A percentile compares a stretch with the other conserved stretches of the same genome.
phyloP scores from a whole-genome alignment of 208 protist species.

The Trypanosoma theileri region DNA sequence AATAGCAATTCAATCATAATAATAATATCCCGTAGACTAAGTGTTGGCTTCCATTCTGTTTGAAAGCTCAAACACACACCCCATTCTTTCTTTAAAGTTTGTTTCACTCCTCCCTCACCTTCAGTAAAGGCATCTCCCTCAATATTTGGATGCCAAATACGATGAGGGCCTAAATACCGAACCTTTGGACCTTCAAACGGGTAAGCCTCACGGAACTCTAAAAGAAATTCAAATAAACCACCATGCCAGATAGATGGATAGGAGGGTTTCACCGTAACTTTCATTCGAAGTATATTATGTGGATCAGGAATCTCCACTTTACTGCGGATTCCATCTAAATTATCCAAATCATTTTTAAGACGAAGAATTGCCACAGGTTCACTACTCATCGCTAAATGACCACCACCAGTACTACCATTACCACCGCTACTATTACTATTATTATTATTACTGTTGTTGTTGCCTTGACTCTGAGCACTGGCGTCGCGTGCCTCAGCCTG shows the following conservation, averaged over 20 bases:
- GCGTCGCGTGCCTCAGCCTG: slow-evolving; percentile 15
- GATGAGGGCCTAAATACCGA: slow-evolving; percentile 63
- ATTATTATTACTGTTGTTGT: slow-evolving; percentile 1
- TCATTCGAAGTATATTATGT: slow-evolving; percentile 51
- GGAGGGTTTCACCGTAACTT: slow-evolving; percentile 41
- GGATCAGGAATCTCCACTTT: slow-evolving; percentile 41
- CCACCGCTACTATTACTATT: slow-evolving; percentile 6
- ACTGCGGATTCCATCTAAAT: slow-evolving; percentile 53
- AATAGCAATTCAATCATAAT: slow-evolving; percentile 83
- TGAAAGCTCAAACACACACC: slow-evolving; percentile 87
- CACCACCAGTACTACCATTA: not conserved
- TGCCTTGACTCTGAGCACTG: not conserved
- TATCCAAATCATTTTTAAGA: slow-evolving; percentile 62
- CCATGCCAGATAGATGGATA: slow-evolving; percentile 60
- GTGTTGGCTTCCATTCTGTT: slow-evolving; percentile 72
- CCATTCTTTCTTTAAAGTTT: slow-evolving; percentile 32
- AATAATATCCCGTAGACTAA: slow-evolving; percentile 73
- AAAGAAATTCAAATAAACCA: slow-evolving; percentile 65
- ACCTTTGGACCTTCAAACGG: slow-evolving; percentile 83
- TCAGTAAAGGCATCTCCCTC: slow-evolving; percentile 65
- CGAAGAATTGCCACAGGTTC: slow-evolving; percentile 44
- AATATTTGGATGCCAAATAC: slow-evolving; percentile 90
- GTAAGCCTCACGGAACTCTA: slow-evolving; percentile 73
- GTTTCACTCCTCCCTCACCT: not conserved
- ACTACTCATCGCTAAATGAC: slow-evolving; percentile 8